These are phyloP conservation scores for Sordariomycetes sp. DNA, from an alignment of 2,329 filamentous ascomycete species.

Conservation along the genomic window DNA sequence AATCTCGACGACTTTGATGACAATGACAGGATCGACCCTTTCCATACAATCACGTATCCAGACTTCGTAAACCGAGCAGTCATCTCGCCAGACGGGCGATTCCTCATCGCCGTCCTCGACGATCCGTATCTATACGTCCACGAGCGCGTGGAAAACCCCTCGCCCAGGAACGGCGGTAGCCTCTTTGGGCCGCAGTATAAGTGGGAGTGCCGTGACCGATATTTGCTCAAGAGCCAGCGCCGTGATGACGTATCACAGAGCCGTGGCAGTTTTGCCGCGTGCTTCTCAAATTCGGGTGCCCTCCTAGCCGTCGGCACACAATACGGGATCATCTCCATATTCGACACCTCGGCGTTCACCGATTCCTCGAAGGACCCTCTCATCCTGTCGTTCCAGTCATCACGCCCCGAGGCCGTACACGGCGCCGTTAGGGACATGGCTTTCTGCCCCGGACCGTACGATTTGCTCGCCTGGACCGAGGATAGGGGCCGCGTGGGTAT, in stretches of 20 bases:
- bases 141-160: conserved; percentile 30
- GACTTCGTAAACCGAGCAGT: conserved; percentile 87
- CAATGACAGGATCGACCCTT: conserved; percentile 33
- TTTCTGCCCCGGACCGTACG: conserved; percentile 81
- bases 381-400: conserved; percentile 65
- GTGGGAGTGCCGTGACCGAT: conserved; percentile 37
- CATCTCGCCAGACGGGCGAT: conserved; percentile 76
- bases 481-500: conserved; percentile 66
- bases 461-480: conserved; percentile 88
- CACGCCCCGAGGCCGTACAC: conserved; percentile 52
- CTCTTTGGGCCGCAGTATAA: conserved; percentile 17
- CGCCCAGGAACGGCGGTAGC: conserved; percentile 7
- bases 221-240: conserved; percentile 45
- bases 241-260: conserved; percentile 39
- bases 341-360: conserved; percentile 40
- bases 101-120: conserved; percentile 77
- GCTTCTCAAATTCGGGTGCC: conserved; percentile 59
- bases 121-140: conserved; percentile 81
- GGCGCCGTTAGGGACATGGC: conserved; percentile 85
- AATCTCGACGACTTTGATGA: conserved; percentile 49
- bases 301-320: conserved; percentile 69
- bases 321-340: conserved; percentile 66
- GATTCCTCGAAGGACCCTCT: conserved; percentile 42
- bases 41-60: conserved; percentile 61
- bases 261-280: conserved; percentile 63